These are phyloP conservation scores for Alternaria brassicicola DNA, from an alignment of 2,329 filamentous ascomycete species.

Conservation along the genomic window DNA sequence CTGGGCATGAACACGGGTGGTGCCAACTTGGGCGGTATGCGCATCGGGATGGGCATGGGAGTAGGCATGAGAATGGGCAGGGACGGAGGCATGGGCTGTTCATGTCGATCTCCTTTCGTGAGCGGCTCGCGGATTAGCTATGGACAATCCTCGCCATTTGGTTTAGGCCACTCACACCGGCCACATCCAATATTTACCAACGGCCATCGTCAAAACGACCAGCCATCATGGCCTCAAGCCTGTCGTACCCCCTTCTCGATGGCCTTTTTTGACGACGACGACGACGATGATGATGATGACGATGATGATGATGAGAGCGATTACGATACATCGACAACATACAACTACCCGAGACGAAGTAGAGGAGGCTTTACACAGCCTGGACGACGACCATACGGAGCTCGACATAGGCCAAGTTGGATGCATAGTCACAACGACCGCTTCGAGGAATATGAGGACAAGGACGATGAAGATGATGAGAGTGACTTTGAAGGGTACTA, in stretches of 20 bases:
- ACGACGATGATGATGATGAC: constrained; percentile 19
- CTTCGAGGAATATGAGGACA: constrained; percentile 21
- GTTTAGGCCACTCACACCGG: neutral
- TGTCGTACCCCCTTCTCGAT: constrained; percentile 1
- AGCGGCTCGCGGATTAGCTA: neutral
- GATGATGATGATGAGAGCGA: constrained; percentile 21
- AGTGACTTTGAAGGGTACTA: constrained; percentile 1
- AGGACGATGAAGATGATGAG: constrained; percentile 11
- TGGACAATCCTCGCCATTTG: constrained; percentile 1
- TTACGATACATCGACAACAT: neutral
- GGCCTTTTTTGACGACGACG: constrained; percentile 7
- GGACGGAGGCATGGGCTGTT: neutral
- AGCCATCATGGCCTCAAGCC: constrained; percentile 3
- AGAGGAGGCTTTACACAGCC: neutral
- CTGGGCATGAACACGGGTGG: constrained; percentile 1
- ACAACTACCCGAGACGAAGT: neutral
- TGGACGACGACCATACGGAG: constrained; percentile 1
- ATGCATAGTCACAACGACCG: constrained; percentile 5
- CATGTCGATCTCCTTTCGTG: neutral
- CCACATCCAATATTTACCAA: constrained; percentile 1
- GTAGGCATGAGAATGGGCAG: neutral
- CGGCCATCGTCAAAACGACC: constrained; percentile 1
- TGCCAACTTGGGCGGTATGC: constrained; percentile 1
- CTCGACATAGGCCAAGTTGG: constrained; percentile 1
- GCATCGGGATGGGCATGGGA: constrained; percentile 3